These are phyloP conservation scores for Hypomontagnella submonticulosa DNA, from an alignment of 495 filamentous ascomycete species.

Conservation along the genomic window DNA sequence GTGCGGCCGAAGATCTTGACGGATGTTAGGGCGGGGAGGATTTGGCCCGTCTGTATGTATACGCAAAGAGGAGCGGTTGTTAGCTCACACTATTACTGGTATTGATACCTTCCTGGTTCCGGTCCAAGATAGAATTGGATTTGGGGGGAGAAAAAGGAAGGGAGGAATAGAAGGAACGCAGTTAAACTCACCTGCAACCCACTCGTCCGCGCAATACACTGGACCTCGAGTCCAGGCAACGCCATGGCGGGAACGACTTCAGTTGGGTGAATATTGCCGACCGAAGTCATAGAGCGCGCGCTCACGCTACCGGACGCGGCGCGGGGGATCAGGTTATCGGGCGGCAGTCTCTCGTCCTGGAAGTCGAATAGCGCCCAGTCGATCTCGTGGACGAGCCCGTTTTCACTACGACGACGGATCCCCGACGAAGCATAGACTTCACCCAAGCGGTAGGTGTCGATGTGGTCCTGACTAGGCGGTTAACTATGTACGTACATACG, in stretches of 20 bases:
- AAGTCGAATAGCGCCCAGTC: constrained; percentile 96
- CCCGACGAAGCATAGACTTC: constrained; percentile 90
- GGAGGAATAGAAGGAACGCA: neutral
- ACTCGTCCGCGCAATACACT: constrained; percentile 91
- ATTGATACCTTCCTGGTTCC: no score
- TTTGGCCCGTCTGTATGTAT: constrained; percentile 70
- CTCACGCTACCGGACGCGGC: constrained; percentile 59
- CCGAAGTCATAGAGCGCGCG: constrained; percentile 44
- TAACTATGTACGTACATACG: constrained; percentile 51
- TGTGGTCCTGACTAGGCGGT: constrained; percentile 65
- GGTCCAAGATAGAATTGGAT: no score
- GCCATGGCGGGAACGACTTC: constrained; percentile 56
- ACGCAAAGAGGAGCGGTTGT: no score
- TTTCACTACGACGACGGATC: constrained; percentile 72
- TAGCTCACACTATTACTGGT: no score
- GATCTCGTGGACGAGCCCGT: constrained; percentile 84
- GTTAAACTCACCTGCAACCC: constrained; percentile 65
- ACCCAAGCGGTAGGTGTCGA: constrained; percentile 79
- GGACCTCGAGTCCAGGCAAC: constrained; percentile 78
- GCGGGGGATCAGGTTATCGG: constrained; percentile 68
- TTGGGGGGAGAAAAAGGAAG: neutral
- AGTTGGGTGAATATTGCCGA: constrained; percentile 51
- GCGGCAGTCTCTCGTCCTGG: constrained; percentile 73
- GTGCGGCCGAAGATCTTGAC: constrained; percentile 85
- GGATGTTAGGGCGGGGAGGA: constrained; percentile 77